phyloP scores from a whole-genome alignment of 2,329 filamentous ascomycete genomes.

The Fusarium incarnatum region DNA sequence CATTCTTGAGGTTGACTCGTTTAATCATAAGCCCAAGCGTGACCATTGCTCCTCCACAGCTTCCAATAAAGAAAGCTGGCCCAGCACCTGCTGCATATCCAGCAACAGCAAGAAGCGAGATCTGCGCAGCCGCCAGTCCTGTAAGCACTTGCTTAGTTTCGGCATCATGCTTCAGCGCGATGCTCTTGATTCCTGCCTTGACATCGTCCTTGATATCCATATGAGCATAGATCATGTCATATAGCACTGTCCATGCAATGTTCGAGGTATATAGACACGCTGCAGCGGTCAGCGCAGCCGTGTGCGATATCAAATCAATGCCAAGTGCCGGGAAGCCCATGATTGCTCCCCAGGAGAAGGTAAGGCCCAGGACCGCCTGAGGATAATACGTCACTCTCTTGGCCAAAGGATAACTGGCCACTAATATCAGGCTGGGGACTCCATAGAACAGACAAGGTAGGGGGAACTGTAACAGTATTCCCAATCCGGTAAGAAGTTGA shows the following conservation, averaged over 20 bases:
- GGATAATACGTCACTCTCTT: constrained; percentile 91
- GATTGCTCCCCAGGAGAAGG: constrained; percentile 89
- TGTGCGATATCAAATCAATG: constrained; percentile 75
- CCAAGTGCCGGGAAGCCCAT: constrained; percentile 89
- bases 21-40: constrained; percentile 75
- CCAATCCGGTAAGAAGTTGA: constrained; percentile 80
- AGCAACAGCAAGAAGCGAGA: constrained; percentile 76
- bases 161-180: constrained; percentile 81
- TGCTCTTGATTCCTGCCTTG: constrained; percentile 89
- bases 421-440: constrained; percentile 78
- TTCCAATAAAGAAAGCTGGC: constrained; percentile 74
- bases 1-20: constrained; percentile 72
- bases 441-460: constrained; percentile 79
- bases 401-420: constrained; percentile 81
- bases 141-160: constrained; percentile 81
- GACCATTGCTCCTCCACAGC: constrained; percentile 72
- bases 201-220: constrained; percentile 90
- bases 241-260: constrained; percentile 86
- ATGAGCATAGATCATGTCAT: constrained; percentile 94
- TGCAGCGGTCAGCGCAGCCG: constrained; percentile 72
- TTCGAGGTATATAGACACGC: constrained; percentile 80
- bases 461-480: constrained; percentile 81
- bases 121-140: constrained; percentile 75
- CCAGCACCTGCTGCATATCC: constrained; percentile 75
- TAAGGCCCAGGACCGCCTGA: constrained; percentile 83